These are phyloP conservation scores for Zymoseptoria passerinii DNA, from an alignment of 2,329 filamentous ascomycete genomes.

Conservation along the genomic window DNA sequence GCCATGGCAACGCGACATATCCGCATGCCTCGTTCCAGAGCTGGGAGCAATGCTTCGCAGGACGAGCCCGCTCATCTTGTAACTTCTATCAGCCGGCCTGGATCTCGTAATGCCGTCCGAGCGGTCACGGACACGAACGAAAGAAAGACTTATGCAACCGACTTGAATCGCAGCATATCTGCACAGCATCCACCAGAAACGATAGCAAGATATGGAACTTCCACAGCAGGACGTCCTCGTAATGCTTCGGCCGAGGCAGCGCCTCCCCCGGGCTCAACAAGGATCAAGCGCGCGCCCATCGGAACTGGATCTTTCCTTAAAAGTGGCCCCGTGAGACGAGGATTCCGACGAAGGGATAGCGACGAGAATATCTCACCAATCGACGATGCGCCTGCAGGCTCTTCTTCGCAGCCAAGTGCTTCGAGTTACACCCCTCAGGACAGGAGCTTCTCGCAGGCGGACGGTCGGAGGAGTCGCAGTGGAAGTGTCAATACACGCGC, in stretches of 20 bases:
- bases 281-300: constrained; percentile 68
- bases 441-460: constrained; percentile 17
- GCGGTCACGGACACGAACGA: constrained; percentile 13
- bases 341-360: constrained; percentile 51
- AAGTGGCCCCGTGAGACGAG: constrained; percentile 64
- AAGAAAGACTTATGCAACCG: constrained; percentile 14
- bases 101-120: constrained; percentile 21
- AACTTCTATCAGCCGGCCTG: constrained; percentile 24
- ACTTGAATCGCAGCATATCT: constrained; percentile 26
- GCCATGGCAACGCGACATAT: constrained; percentile 27
- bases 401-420: constrained; percentile 22
- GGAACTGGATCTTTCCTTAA: constrained; percentile 69
- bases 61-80: constrained; percentile 20
- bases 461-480: constrained; percentile 23
- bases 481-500: constrained; percentile 26
- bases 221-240: constrained; percentile 44
- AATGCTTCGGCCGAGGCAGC: constrained; percentile 51
- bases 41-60: constrained; percentile 30
- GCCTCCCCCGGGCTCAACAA: constrained; percentile 63
- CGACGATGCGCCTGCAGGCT: constrained; percentile 26
- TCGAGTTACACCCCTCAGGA: constrained; percentile 23
- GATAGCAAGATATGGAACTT: constrained; percentile 29
- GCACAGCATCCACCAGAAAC: constrained; percentile 45
- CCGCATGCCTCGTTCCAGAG: constrained; percentile 21
- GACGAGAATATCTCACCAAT: constrained; percentile 38